Percentiles rank a stretch among this genome's conserved stretches.
Conservation (phyloP, 2,329 filamentous ascomycete species). For the Bipolaris sorokiniana region DNA sequence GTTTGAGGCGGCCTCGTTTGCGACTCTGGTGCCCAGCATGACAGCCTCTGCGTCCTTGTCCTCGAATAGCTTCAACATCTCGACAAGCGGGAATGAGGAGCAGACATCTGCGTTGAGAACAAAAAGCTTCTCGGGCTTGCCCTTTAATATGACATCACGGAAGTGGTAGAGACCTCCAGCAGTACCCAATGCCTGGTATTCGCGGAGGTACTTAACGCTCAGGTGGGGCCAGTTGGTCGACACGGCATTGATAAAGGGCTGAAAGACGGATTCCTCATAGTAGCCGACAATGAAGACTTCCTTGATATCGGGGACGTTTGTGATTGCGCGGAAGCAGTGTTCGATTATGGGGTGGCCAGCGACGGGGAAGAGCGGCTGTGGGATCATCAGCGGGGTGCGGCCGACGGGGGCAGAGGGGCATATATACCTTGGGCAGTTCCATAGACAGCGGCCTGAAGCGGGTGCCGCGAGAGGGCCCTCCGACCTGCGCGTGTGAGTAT, state of each 20-base stretch:
- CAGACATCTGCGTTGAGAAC: slow-evolving; percentile 98
- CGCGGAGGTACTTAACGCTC: slow-evolving; percentile 91
- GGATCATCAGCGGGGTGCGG: slow-evolving; percentile 26
- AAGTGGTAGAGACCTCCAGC: slow-evolving; percentile 98
- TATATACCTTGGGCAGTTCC: slow-evolving; percentile 86
- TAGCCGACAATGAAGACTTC: slow-evolving; percentile 99
- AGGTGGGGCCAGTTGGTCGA: slow-evolving; percentile 84
- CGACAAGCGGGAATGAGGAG: slow-evolving; percentile 94
- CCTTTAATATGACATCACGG: slow-evolving; percentile 97
- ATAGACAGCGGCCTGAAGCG: slow-evolving; percentile 93
- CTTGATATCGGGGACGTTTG: slow-evolving; percentile 88
- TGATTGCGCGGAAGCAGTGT: slow-evolving; percentile 92
- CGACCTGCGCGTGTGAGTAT: slow-evolving; percentile 68
- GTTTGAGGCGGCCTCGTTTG: slow-evolving; percentile 89
- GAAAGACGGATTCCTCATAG: slow-evolving; percentile 96
- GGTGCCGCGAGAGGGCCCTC: slow-evolving; percentile 92
- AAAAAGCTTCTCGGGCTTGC: slow-evolving; percentile 91
- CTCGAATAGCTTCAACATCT: slow-evolving; percentile 94
- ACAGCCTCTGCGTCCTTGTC: slow-evolving; percentile 97
- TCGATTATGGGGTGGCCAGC: slow-evolving; percentile 98
- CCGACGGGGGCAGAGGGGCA: slow-evolving; percentile 7
- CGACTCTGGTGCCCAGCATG: slow-evolving; percentile 90
- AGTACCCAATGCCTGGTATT: slow-evolving; percentile 95
- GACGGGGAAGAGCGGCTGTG: slow-evolving; percentile 93
- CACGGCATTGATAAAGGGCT: slow-evolving; percentile 96